Base-by-base conservation (phyloP, 192 early-diverging fungal genomes). In the Chytriomyces sp. region DNA sequence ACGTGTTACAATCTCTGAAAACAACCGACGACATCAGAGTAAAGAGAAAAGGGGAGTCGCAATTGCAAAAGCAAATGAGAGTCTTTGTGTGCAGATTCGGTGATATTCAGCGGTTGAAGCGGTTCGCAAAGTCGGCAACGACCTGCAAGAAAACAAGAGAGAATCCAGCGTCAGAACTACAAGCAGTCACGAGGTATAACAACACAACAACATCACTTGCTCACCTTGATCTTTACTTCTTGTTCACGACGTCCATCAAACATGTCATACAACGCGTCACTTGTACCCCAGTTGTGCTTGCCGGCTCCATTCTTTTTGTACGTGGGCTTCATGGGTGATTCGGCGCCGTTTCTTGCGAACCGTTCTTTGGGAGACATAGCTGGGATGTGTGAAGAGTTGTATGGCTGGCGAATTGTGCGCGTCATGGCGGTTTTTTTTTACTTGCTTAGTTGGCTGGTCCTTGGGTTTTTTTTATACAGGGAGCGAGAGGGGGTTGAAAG, bases 251-350 rank as follows among this genome's bases (percentile, higher is more conserved):
- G 16, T 28, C 63, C 63, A 23, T 64, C 63, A 11, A 11, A 64
- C n/a, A 64, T 13, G 28, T 18, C n/a, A 35, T 64, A 64, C 20
- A 64, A 16, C 28, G 13, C 63, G 26, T 24, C 28, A 11, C 10
- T 13, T 11, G n/a, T 11, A 24, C 63, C 63, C 63, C 63, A 64
- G 63, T 64, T 64, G 63, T 26, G 20, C 10, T 26, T n/a, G 20
- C 63, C 63, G 2, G n/a, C 63, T 24, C 63, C 63, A 23, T 64
- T 18, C 63, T 64, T 64, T 28, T 64, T 64, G 63, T 23, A 64
- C 11, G 63, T 64, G 63, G 63, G 63, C 2, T 64, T 64, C 63
- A 64, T 64, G 20, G 28, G 28, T 2, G 20, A 16, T 24, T 57
- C 53, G 53, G 53, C 53, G 53, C 63, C 63, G 63, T 64, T 64